Evolutionary conservation across 371 early-diverging fungal genomes (phyloP), one percentile per base, ranked within the genome.

Genomic region (Mortierella sp.): DNA sequence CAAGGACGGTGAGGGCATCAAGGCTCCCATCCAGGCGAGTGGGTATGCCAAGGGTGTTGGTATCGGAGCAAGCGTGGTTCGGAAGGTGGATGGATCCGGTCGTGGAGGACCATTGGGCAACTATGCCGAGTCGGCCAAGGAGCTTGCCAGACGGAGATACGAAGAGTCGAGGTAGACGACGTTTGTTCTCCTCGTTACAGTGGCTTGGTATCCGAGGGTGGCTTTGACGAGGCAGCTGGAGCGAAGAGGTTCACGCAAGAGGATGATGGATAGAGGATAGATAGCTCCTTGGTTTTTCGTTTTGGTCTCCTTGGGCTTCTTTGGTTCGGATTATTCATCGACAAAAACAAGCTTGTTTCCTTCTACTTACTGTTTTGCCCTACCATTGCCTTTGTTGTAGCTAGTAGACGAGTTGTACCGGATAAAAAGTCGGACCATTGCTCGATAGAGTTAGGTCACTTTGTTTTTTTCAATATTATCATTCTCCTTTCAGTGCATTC

Each of bases 21-120:
- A 68, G 40, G 86, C 78, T 13, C 87, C 87, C 1, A 84, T 87
- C 52, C 76, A 86, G 43, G 83, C 84, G 13, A 83, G 73, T 29
- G 71, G 73, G 13, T 83, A 83, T 44, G 44, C 79, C 14, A 75
- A 70, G 41, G 84, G 84, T 11, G 84, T 79, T 43, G 84, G 84
- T 1, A 83, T 83, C 16, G 84, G 84, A 4, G 84, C 84, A 0
- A 79, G 84, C 8, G 19, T 82, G 24, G 24, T 68, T 13, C 74
- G 77, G 11, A 82, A 82, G 53, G 77, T 74, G 3, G 76, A 74
- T 63, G 68, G 76, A 0, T 50, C 66, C 39, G 24, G 16, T 16
- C 31, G 53, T 31, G 65, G 80, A 16, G 77, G 77, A 37, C 76
- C 66, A 2, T 55, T 70, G 26, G 73, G 77, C 0, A 74, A 68